Conservation (phyloP, 202 grass and related monocot genomes). For the Zizania palustris region DNA sequence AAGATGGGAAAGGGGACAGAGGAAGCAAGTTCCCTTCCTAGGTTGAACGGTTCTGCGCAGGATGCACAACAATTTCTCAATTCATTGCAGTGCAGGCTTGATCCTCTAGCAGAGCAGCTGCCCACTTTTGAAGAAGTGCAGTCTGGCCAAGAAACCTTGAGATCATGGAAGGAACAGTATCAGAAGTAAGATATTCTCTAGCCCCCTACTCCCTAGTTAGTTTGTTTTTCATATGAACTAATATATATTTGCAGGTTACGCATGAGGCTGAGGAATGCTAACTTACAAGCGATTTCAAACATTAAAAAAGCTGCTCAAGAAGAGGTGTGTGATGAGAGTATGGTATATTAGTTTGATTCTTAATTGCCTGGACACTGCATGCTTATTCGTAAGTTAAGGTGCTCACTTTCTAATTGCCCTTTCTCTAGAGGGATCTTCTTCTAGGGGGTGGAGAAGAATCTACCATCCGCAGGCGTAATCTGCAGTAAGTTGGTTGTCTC, state of each 20-base stretch:
- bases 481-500: conserved; percentile 67
- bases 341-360: conserved; percentile 7
- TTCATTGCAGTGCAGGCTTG: conserved; percentile 74
- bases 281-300: conserved; percentile 80
- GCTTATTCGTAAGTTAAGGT: conserved; percentile 18
- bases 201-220: neutral
- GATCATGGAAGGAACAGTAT: conserved; percentile 77
- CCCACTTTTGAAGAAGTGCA: conserved; percentile 76
- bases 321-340: conserved; percentile 51
- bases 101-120: conserved; percentile 76
- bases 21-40: conserved; percentile 70
- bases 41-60: conserved; percentile 73
- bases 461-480: conserved; percentile 68
- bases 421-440: conserved; percentile 79
- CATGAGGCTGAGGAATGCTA: conserved; percentile 67
- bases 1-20: conserved; percentile 69
- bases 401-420: conserved; percentile 29
- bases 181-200: conserved; percentile 55
- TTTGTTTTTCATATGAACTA: neutral
- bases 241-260: conserved; percentile 55
- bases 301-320: conserved; percentile 75
- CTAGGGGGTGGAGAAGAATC: conserved; percentile 85
- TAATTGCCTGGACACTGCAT: neutral
- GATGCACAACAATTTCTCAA: conserved; percentile 73
- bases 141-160: conserved; percentile 56